Evolutionary conservation across 1,284 basidiomycete species (phyloP).

Genomic region (Pyrrhoderma lamaoense): DNA sequence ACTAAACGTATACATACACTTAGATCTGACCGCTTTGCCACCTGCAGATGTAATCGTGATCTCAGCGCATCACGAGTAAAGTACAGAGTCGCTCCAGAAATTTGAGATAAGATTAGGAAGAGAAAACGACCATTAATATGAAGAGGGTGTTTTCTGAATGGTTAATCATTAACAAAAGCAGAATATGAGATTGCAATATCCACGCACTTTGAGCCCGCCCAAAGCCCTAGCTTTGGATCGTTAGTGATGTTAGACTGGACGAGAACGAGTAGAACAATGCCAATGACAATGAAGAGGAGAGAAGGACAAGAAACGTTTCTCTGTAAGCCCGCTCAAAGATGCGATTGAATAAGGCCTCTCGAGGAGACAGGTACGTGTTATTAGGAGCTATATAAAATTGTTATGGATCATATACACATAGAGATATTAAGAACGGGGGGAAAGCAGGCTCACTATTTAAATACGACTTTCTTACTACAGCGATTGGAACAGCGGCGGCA

Average conservation of each 20-base stretch:
- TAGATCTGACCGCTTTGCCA: too few relatives aligned
- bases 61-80: slow-evolving; percentile 47
- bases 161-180: not conserved
- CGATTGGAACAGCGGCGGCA: slow-evolving; percentile 39
- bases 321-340: slow-evolving; percentile 40
- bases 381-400: slow-evolving; percentile 34
- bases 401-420: not conserved
- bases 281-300: slow-evolving; percentile 36
- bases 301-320: slow-evolving; percentile 37
- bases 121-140: slow-evolving; percentile 60
- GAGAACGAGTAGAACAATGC: slow-evolving; percentile 36
- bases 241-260: slow-evolving; percentile 27
- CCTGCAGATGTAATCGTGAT: slow-evolving; percentile 38
- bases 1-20: too few relatives aligned
- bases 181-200: not conserved
- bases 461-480: slow-evolving; percentile 47
- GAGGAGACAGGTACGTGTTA: slow-evolving; percentile 44
- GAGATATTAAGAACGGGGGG: too few relatives aligned
- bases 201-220: slow-evolving; percentile 58
- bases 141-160: slow-evolving; percentile 55
- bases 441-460: slow-evolving; percentile 48
- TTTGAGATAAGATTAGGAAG: slow-evolving; percentile 49
- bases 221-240: slow-evolving; percentile 41
- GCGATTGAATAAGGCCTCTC: slow-evolving; percentile 38
- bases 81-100: slow-evolving; percentile 38